Evolutionary conservation across 495 filamentous ascomycete species (phyloP).

Genomic region (Penicillium simplicissimum): DNA sequence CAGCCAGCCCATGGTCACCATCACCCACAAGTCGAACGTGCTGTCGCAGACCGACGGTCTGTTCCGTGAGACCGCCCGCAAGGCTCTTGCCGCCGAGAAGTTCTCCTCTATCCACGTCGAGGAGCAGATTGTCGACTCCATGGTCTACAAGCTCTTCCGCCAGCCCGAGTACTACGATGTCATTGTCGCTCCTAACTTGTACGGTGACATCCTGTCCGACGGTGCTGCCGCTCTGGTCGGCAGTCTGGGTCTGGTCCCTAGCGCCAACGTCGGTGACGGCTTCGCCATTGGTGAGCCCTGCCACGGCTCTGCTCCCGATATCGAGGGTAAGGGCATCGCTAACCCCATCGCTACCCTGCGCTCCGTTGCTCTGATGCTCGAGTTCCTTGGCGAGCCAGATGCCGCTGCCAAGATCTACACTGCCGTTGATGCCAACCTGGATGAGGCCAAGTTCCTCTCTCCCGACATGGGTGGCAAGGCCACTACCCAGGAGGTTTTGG

Average conservation of each 20-base stretch:
- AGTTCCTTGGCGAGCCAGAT: conserved; percentile 83
- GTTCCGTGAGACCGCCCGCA: conserved; percentile 78
- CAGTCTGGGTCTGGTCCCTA: conserved; percentile 91
- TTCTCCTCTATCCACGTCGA: conserved; percentile 71
- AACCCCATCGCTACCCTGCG: conserved; percentile 96
- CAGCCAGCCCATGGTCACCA: conserved; percentile 75
- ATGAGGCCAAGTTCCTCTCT: conserved; percentile 76
- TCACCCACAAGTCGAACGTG: conserved; percentile 98
- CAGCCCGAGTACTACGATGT: conserved; percentile 94
- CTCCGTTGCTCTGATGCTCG: conserved; percentile 90
- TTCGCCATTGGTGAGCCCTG: conserved; percentile 99
- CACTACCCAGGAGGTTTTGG: conserved; percentile 82
- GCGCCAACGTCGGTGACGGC: conserved; percentile 89
- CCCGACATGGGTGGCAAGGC: conserved; percentile 92
- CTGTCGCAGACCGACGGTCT: conserved; percentile 95
- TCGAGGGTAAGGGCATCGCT: conserved; percentile 86
- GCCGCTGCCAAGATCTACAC: conserved; percentile 87
- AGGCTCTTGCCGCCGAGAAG: conserved; percentile 62
- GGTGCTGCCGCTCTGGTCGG: conserved; percentile 94
- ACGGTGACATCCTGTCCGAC: conserved; percentile 95
- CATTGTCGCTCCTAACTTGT: conserved; percentile 96
- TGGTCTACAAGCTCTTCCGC: conserved; percentile 99
- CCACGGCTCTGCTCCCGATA: conserved; percentile 94
- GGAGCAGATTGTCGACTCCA: conserved; percentile 98
- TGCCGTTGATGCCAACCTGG: conserved; percentile 89